Evolutionary conservation across 768 basidiomycete genomes (phyloP), one percentile per base, ranked within the genome.

Genomic region (Phlebiopsis gigantea): DNA sequence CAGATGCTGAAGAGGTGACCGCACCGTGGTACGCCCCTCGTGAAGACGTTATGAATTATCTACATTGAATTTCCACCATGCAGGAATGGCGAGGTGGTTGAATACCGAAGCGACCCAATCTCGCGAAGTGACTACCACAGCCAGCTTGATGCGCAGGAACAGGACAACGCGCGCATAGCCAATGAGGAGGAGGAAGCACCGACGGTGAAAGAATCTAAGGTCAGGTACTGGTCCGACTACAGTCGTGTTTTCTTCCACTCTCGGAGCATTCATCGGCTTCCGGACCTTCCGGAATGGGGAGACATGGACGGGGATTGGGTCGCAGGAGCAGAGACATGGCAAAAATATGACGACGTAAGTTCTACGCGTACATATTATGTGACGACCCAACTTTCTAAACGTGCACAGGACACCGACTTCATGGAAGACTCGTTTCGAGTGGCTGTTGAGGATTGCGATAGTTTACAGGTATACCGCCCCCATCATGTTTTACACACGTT

Each of bases 361-460:
- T 45, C 29, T 30, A 47, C 21, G 28, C 43, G 22, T 28, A 29
- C 51, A n/a, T n/a, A n/a, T n/a, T n/a, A n/a, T n/a, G n/a, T n/a
- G n/a, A n/a, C n/a, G n/a, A 25, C 15, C 8, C 17, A 1, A 42
- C 48, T 61, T 26, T 61, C 7, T 53, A 9, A 39, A 3, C 17
- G 17, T 22, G 8, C 8, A 21, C 6, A 90, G 88, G 79, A 82
- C 44, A 71, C 70, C n/a, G 79, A 78, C 49, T 63, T 90, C 47
- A 84, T 89, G 80, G 88, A 91, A 43, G 82, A 79, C 4, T 75
- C 82, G 12, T 73, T 91, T 51, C 79, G 90, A 17, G 71, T 77
- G 15, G 79, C 87, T 54, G 76, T 88, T 4, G 90, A 93, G 65
- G 88, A 90, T 61, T 88, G 87, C 64, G 79, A 90, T 65, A 78